These are phyloP conservation scores for Aspergillus sp. DNA, from an alignment of 2,329 filamentous ascomycete genomes.

Conservation along the genomic window DNA sequence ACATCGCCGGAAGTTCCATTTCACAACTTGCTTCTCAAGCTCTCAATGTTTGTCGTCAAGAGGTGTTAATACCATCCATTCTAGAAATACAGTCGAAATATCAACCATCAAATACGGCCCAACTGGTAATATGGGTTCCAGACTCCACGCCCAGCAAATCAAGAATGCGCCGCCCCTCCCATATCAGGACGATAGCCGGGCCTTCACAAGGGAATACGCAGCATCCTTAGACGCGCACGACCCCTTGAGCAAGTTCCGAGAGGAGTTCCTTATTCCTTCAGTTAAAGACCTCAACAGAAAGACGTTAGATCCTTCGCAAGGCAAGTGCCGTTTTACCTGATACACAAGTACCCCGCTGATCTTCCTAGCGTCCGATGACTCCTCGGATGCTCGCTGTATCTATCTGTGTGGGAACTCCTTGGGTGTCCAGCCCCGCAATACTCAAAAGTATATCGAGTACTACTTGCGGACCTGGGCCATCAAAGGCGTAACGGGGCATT, in stretches of 20 bases:
- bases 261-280: constrained; percentile 76
- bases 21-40: neutral
- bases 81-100: neutral
- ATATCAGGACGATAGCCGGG: constrained; percentile 33
- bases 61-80: neutral
- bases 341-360: neutral
- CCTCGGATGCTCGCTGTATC: constrained; percentile 54
- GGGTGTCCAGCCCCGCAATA: constrained; percentile 74
- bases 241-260: constrained; percentile 59
- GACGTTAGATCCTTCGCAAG: constrained; percentile 46
- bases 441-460: constrained; percentile 63
- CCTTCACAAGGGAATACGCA: constrained; percentile 41
- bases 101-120: neutral
- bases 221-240: constrained; percentile 61
- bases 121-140: constrained; percentile 27
- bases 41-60: neutral
- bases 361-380: constrained; percentile 25
- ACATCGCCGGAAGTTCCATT: neutral
- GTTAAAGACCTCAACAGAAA: constrained; percentile 68
- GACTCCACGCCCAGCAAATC: constrained; percentile 27
- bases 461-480: constrained; percentile 83
- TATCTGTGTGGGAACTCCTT: constrained; percentile 92
- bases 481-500: constrained; percentile 83
- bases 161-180: constrained; percentile 29
- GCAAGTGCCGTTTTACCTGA: constrained; percentile 10